These are phyloP conservation scores for Stachybotrys chartarum DNA, from an alignment of 2,329 filamentous ascomycete genomes.

Conservation along the genomic window DNA sequence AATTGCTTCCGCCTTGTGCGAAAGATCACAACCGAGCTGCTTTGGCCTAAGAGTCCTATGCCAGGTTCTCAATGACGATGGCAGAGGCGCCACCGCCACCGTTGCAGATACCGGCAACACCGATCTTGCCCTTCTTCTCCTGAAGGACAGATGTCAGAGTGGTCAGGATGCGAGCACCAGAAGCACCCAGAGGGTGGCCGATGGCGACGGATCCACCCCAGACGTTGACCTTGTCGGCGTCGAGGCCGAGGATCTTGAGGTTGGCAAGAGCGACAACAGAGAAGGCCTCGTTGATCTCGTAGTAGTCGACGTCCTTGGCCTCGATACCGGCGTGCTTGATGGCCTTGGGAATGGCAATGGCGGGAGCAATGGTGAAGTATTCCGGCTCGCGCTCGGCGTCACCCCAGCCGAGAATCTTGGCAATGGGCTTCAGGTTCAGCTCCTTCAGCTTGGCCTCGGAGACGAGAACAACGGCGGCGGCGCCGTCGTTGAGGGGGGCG, in stretches of 20 bases:
- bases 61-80: slow-evolving; percentile 74
- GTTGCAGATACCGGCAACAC: slow-evolving; percentile 94
- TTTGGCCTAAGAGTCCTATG: slow-evolving; percentile 29
- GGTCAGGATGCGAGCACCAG: slow-evolving; percentile 86
- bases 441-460: slow-evolving; percentile 92
- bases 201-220: slow-evolving; percentile 94
- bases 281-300: slow-evolving; percentile 99
- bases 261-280: slow-evolving; percentile 94
- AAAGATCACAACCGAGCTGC: neutral
- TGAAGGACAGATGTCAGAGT: slow-evolving; percentile 83
- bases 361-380: slow-evolving; percentile 92
- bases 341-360: slow-evolving; percentile 93
- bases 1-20: neutral
- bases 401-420: slow-evolving; percentile 95
- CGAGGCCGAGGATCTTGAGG: slow-evolving; percentile 79
- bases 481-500: slow-evolving; percentile 91
- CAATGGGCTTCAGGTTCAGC: slow-evolving; percentile 83
- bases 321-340: slow-evolving; percentile 86
- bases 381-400: slow-evolving; percentile 86
- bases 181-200: slow-evolving; percentile 89
- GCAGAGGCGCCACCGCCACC: slow-evolving; percentile 93
- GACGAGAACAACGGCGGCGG: slow-evolving; percentile 84
- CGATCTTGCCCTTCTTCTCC: slow-evolving; percentile 90
- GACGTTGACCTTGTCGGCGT: slow-evolving; percentile 84
- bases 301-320: slow-evolving; percentile 75